These are phyloP conservation scores for Gaultheria prostrata DNA, from an alignment of 148 eudicot genomes.

Conservation along the genomic window DNA sequence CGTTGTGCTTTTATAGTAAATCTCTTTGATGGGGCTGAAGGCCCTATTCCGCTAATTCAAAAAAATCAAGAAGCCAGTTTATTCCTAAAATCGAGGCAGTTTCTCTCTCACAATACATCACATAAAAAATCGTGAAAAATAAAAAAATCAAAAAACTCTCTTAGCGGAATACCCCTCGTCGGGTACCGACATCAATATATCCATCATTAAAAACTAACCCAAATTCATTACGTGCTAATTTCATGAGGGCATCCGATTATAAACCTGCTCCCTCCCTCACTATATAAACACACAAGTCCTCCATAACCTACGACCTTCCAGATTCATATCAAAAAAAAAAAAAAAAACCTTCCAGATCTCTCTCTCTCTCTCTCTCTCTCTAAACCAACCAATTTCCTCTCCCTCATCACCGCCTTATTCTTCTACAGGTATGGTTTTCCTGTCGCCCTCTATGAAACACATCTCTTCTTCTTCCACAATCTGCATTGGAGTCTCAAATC, in stretches of 20 bases:
- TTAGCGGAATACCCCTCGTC: no score
- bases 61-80: no score
- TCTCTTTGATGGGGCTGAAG: no score
- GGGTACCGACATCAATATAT: no score
- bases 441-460: neutral
- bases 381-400: neutral
- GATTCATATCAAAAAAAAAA: no score
- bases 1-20: no score
- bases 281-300: neutral
- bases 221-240: constrained; percentile 2
- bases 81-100: no score
- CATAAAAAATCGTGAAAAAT: no score
- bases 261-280: neutral
- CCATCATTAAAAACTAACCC: neutral
- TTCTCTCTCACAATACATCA: no score
- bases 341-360: neutral
- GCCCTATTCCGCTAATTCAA: no score
- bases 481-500: neutral
- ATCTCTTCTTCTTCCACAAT: neutral
- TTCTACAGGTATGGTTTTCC: neutral
- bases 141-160: no score
- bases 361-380: neutral
- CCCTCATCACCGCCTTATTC: neutral
- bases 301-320: neutral
- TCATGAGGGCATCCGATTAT: neutral